These are phyloP conservation scores for Neopestalotiopsis rosae DNA, from an alignment of 2,329 filamentous ascomycete species.

Conservation along the genomic window DNA sequence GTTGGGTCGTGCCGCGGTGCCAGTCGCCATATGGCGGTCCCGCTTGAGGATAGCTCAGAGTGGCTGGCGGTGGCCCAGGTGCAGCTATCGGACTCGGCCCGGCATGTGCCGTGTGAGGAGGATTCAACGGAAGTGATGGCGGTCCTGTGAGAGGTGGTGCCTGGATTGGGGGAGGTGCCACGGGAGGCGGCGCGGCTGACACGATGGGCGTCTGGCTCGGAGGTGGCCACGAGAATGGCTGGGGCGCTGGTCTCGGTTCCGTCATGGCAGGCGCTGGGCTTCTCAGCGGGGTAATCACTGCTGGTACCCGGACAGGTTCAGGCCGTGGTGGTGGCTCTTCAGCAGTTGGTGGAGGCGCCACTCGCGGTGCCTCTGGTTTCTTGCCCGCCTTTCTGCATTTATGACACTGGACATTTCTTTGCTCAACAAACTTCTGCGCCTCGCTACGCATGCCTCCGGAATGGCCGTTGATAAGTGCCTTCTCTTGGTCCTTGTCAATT, in stretches of 20 bases:
- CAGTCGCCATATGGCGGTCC: slow-evolving; percentile 51
- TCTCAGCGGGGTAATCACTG: slow-evolving; percentile 29
- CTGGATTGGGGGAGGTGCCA: slow-evolving; percentile 31
- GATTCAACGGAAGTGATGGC: slow-evolving; percentile 30
- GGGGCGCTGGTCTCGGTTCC: slow-evolving; percentile 21
- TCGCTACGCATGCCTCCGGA: slow-evolving; percentile 57
- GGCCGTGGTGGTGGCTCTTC: slow-evolving; percentile 35
- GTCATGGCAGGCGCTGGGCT: slow-evolving; percentile 31
- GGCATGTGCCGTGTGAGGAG: slow-evolving; percentile 24
- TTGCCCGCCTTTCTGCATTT: slow-evolving; percentile 68
- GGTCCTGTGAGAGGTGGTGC: slow-evolving; percentile 29
- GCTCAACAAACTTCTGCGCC: slow-evolving; percentile 63
- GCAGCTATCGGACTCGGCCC: slow-evolving; percentile 40
- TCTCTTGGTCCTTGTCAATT: slow-evolving; percentile 58
- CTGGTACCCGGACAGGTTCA: slow-evolving; percentile 31
- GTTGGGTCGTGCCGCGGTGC: slow-evolving; percentile 55
- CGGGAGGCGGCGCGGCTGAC: slow-evolving; percentile 22
- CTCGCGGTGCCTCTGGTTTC: slow-evolving; percentile 43
- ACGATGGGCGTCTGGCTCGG: slow-evolving; percentile 24
- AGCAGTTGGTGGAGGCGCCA: slow-evolving; percentile 31
- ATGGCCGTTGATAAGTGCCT: slow-evolving; percentile 57
- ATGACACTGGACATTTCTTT: slow-evolving; percentile 74
- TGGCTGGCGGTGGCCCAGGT: slow-evolving; percentile 39
- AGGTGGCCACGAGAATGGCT: slow-evolving; percentile 23
- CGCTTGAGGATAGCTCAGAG: slow-evolving; percentile 46